Evolutionary conservation across 495 filamentous ascomycete genomes (phyloP).

Genomic region (Chaetomidium leptoderma): DNA sequence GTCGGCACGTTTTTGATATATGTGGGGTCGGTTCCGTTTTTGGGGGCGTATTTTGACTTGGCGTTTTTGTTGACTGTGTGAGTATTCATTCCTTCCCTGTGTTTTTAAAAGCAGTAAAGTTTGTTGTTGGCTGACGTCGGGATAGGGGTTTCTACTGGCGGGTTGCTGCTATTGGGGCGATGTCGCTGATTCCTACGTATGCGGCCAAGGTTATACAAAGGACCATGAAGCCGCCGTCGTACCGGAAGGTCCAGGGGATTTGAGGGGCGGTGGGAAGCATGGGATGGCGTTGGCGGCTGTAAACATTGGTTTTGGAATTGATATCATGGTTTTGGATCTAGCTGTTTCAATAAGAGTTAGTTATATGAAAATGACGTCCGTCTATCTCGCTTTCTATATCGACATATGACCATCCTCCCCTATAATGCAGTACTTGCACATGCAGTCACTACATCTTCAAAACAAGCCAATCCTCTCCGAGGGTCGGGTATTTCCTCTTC

Average conservation of each 20-base stretch:
- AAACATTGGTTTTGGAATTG: conserved; percentile 4
- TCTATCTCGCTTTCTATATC: neutral
- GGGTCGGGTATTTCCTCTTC: conserved; percentile 16
- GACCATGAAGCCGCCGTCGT: conserved; percentile 86
- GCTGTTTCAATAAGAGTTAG: too few relatives aligned
- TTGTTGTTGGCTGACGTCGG: conserved; percentile 11
- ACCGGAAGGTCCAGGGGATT: conserved; percentile 83
- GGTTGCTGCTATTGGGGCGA: conserved; percentile 69
- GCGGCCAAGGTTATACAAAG: conserved; percentile 76
- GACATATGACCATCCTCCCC: neutral
- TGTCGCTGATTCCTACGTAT: conserved; percentile 82
- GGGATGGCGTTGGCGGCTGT: conserved; percentile 16
- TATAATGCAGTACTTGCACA: neutral
- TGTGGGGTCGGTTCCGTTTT: conserved; percentile 76
- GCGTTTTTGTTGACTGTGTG: conserved; percentile 65
- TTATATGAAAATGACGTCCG: too few relatives aligned
- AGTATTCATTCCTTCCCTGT: conserved; percentile 25
- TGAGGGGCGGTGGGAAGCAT: conserved; percentile 19
- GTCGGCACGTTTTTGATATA: conserved; percentile 77
- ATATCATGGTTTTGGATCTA: neutral
- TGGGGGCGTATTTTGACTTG: conserved; percentile 88
- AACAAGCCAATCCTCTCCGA: conserved; percentile 42
- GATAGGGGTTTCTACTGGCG: conserved; percentile 81
- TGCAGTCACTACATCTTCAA: conserved; percentile 44
- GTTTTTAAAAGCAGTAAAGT: too few relatives aligned